Base-by-base conservation (phyloP, 768 basidiomycete genomes). In the Cystofilobasidium capitatum region DNA sequence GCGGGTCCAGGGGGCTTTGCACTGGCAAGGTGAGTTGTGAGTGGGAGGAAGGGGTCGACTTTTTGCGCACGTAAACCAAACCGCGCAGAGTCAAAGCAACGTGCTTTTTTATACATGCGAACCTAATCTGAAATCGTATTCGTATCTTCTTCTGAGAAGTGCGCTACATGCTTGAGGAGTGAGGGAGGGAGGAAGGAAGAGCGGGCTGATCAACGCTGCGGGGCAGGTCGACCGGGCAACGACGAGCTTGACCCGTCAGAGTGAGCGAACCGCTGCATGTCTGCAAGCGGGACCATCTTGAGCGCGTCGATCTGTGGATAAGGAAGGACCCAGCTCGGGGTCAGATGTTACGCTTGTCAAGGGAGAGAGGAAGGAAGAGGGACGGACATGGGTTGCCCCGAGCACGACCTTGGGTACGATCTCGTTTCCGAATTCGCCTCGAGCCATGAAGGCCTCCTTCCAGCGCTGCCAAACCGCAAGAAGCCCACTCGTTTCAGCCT, bases 391-490 rank as follows among this genome's bases (percentile, higher is more conserved):
- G 3, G 58, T 66, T 7, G 65, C 65, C 13, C 44, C 26, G 24
- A 67, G 60, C 14, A 61, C 66, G 16, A 67, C 60, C 37, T 45
- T 57, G 16, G 66, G 66, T 8, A 68, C 66, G 40, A 68, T 63
- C 37, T 42, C 45, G 20, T 68, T 61, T 9, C 61, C 66, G n/a
- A 35, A 26, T 26, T 60, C 37, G 13, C 33, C 66, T 20, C 51
- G 37, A 5, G 60, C 61, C n/a, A 42, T 40, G 54, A 68, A 68
- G 13, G 61, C 61, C 37, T 68, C 66, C 57, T 68, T 68, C 66
- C 66, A 68, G 10, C 66, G 24, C 40, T 61, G 59, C 39, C 8
- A 26, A 3, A 26, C 35, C 14, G 24, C 12, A 9, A 22, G 29
- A 22, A 29, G 40, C 20, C 12, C 9, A 24, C n/a, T 45, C n/a